phyloP scores from a whole-genome alignment of 2,329 filamentous ascomycete species.

The Botryotinia convoluta region DNA sequence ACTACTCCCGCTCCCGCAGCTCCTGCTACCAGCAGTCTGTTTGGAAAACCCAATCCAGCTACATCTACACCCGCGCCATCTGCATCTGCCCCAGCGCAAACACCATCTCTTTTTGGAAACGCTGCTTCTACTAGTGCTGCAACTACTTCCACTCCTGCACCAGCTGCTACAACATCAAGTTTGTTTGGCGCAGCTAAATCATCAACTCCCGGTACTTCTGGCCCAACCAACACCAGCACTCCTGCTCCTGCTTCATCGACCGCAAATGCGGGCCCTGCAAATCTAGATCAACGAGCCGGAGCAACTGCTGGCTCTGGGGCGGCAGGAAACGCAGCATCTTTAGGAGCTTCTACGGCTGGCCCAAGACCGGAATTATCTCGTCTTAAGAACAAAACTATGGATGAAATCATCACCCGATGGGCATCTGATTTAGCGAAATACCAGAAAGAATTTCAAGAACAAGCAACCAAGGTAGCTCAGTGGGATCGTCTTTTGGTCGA shows the following conservation, averaged over 20 bases:
- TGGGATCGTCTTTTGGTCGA: conserved; percentile 94
- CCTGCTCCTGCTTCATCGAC: conserved; percentile 29
- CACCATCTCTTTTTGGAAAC: conserved; percentile 38
- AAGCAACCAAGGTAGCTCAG: conserved; percentile 76
- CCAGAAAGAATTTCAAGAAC: conserved; percentile 91
- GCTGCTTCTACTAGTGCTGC: conserved; percentile 16
- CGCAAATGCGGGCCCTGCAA: conserved; percentile 35
- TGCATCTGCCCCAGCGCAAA: conserved; percentile 21
- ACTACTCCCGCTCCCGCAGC: conserved; percentile 11
- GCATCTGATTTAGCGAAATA: conserved; percentile 93
- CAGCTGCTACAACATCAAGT: conserved; percentile 30
- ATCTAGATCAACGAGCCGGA: conserved; percentile 20
- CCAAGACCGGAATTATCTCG: conserved; percentile 83
- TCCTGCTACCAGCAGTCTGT: conserved; percentile 18
- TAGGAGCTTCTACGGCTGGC: conserved; percentile 75
- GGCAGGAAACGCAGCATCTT: conserved; percentile 24
- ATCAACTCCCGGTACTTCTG: conserved; percentile 19
- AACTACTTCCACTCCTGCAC: conserved; percentile 26
- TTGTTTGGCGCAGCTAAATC: conserved; percentile 36
- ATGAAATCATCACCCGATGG: conserved; percentile 97
- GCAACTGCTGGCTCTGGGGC: background rate
- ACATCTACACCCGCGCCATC: conserved; percentile 25
- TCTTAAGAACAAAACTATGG: conserved; percentile 98
- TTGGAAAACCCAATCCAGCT: conserved; percentile 14
- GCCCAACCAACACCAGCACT: conserved; percentile 15